phyloP scores from a whole-genome alignment of 169 alveolate genomes.

The Toxoplasma gondii region DNA sequence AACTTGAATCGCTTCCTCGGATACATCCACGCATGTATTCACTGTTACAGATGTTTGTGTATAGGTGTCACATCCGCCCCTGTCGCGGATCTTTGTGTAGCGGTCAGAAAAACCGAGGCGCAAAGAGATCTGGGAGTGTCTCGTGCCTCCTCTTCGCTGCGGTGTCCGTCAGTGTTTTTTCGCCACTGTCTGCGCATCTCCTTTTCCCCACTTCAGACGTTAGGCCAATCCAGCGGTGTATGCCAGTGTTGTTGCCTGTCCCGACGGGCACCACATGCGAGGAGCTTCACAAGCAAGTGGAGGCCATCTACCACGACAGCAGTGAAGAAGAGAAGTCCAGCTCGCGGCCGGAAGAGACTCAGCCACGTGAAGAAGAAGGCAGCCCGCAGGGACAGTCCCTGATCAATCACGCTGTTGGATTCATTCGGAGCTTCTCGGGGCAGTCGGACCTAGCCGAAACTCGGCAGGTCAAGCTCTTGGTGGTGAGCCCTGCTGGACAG shows the following conservation, averaged over 20 bases:
- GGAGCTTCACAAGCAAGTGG: conserved; percentile 32
- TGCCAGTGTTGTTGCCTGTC: conserved; percentile 44
- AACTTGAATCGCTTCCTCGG: too few species aligned
- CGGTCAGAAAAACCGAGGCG: too few species aligned
- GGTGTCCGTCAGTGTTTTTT: too few species aligned
- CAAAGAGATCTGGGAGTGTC: too few species aligned
- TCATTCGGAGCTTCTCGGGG: conserved; percentile 15
- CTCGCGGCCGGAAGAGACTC: not conserved
- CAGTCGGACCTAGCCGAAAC: not conserved
- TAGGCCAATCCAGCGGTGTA: conserved; percentile 11
- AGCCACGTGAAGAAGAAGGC: not conserved
- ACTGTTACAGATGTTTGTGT: too few species aligned
- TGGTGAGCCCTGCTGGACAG: not conserved
- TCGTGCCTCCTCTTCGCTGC: too few species aligned
- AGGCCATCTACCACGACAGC: not conserved
- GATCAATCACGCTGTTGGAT: conserved; percentile 37
- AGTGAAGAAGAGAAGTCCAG: not conserved
- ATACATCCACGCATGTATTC: too few species aligned
- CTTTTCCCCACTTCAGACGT: not conserved
- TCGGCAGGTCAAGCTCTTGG: not conserved
- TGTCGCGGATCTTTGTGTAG: too few species aligned
- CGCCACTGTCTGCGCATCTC: too few species aligned
- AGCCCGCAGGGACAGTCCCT: conserved; percentile 10
- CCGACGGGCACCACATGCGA: conserved; percentile 34
- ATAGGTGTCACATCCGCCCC: too few species aligned